These are phyloP conservation scores for Alternaria brassicicola DNA, from an alignment of 2,329 filamentous ascomycete species.

Conservation along the genomic window DNA sequence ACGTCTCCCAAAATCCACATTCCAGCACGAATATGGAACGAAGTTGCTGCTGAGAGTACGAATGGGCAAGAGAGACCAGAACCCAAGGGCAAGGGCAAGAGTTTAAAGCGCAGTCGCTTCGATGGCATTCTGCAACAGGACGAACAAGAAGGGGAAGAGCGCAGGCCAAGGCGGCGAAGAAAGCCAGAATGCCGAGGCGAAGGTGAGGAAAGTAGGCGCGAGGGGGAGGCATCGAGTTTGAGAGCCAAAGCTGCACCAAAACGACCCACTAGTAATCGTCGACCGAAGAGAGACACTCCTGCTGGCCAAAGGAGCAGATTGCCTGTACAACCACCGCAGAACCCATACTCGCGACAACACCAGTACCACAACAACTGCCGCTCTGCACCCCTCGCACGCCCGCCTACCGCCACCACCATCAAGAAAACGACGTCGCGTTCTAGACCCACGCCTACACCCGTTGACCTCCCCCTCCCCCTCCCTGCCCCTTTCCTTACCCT, in stretches of 20 bases:
- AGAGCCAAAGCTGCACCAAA: neutral
- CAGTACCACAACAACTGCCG: too few relatives aligned
- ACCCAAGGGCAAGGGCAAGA: neutral
- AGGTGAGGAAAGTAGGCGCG: neutral
- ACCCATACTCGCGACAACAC: neutral
- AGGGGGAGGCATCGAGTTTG: neutral
- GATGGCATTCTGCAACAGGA: neutral
- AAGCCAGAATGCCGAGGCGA: too few relatives aligned
- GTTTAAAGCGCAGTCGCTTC: neutral
- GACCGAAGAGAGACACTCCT: too few relatives aligned
- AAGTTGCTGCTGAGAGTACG: neutral
- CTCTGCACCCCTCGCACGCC: too few relatives aligned
- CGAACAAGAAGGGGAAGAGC: neutral
- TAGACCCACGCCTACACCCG: neutral
- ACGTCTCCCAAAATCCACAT: neutral
- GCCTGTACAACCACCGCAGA: neutral
- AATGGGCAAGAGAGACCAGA: neutral
- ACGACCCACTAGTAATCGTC: neutral
- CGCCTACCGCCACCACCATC: too few relatives aligned
- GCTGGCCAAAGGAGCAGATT: neutral
- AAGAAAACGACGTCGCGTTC: neutral
- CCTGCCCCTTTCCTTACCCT: neutral
- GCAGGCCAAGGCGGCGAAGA: neutral
- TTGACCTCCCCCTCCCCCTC: neutral
- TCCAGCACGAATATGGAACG: neutral